phyloP scores from a whole-genome alignment of 768 basidiomycete species.

The Leccinum obscurum region DNA sequence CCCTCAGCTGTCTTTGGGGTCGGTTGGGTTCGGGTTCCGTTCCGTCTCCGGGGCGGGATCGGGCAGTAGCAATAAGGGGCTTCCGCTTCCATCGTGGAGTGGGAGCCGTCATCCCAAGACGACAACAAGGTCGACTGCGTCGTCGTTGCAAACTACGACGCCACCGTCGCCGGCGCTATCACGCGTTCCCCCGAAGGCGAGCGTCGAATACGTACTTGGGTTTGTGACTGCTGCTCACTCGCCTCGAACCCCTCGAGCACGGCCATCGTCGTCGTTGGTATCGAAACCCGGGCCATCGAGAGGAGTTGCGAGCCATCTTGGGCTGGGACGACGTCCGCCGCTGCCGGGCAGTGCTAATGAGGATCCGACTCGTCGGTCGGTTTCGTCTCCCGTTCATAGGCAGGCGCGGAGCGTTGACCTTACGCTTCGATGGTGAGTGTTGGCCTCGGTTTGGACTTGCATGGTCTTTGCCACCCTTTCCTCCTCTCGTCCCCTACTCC shows the following conservation, averaged over 20 bases:
- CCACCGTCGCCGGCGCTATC: neutral
- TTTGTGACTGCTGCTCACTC: neutral
- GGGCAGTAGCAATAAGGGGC: neutral
- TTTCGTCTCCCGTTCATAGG: conserved; percentile 7
- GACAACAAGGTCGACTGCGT: conserved; percentile 5
- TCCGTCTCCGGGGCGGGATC: neutral
- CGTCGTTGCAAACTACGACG: neutral
- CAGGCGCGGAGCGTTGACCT: conserved; percentile 2
- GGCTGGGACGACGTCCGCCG: neutral
- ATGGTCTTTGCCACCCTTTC: neutral
- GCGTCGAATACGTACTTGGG: neutral
- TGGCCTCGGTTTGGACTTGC: neutral
- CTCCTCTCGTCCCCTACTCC: too few species aligned
- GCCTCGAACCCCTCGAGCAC: neutral
- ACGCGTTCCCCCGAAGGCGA: neutral
- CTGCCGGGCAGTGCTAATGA: neutral
- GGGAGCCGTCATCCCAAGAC: conserved; percentile 1
- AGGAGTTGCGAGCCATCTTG: conserved; percentile 1
- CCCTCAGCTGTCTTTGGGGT: conserved; percentile 12
- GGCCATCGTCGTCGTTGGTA: neutral
- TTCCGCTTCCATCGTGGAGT: conserved; percentile 22
- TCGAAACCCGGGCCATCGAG: neutral
- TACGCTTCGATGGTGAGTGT: neutral
- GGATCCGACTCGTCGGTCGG: conserved; percentile 6
- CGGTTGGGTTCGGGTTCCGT: neutral